phyloP scores from a whole-genome alignment of 495 filamentous ascomycete genomes.

The Penicillium atrosanguineum region DNA sequence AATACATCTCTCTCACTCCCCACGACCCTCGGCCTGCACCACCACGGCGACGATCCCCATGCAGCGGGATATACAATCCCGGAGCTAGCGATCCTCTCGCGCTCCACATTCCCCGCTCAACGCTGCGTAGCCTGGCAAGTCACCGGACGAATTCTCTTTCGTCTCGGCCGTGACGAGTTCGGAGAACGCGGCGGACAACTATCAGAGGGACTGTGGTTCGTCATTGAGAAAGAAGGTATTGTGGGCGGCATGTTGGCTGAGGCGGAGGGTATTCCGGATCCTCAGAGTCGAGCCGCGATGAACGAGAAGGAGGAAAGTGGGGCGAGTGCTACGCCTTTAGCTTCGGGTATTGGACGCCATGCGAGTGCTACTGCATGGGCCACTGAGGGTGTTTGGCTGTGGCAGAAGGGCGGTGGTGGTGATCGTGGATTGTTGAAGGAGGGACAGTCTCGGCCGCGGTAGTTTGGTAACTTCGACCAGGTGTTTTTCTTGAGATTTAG shows the following conservation, averaged over 20 bases:
- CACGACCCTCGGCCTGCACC: constrained; percentile 76
- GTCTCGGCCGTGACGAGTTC: constrained; percentile 77
- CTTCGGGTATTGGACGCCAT: constrained; percentile 47
- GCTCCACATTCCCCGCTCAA: constrained; percentile 81
- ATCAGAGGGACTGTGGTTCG: constrained; percentile 68
- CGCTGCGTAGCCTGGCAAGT: constrained; percentile 91
- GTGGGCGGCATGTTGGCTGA: constrained; percentile 70
- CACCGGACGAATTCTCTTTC: constrained; percentile 78
- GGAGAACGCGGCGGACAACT: constrained; percentile 58
- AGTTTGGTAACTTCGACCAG: neutral
- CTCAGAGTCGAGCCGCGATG: constrained; percentile 4
- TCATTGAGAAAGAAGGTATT: constrained; percentile 73
- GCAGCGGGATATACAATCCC: constrained; percentile 92
- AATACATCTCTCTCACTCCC: constrained; percentile 68
- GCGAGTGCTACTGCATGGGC: constrained; percentile 75
- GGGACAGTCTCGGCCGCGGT: constrained; percentile 32
- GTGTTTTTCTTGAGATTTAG: too few relatives aligned
- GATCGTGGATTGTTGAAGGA: constrained; percentile 43
- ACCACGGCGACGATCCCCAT: constrained; percentile 90
- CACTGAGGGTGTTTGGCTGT: constrained; percentile 87
- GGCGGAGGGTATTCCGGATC: constrained; percentile 44
- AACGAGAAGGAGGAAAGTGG: constrained; percentile 17
- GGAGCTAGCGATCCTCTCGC: constrained; percentile 77
- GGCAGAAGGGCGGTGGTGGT: constrained; percentile 73
- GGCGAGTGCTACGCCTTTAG: constrained; percentile 10